Evolutionary conservation across 176 grass and related monocot genomes (phyloP).

Genomic region (Metroxylon sagu): DNA sequence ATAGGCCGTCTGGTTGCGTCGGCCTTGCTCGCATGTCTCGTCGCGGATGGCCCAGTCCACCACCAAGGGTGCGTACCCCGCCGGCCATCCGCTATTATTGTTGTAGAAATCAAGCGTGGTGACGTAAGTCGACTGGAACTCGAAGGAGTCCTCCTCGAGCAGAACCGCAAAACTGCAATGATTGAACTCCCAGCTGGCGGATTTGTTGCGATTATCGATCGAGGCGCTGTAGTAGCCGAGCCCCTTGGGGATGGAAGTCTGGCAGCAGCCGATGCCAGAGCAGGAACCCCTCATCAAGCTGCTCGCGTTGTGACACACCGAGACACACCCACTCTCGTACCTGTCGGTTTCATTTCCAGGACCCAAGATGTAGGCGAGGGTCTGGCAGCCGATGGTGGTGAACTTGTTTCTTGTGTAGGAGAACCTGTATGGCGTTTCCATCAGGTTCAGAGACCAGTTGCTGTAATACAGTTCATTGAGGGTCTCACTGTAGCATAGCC

Average conservation of each 20-base stretch:
- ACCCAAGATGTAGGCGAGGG: neutral
- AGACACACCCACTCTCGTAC: constrained; percentile 29
- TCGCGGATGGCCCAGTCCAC: neutral
- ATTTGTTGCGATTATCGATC: neutral
- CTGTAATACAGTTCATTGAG: fast-evolving
- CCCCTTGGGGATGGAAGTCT: constrained; percentile 1
- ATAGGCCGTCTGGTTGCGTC: neutral
- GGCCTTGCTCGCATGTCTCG: neutral
- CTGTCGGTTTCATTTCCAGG: fast-evolving
- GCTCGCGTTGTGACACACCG: neutral
- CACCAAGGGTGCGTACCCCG: neutral
- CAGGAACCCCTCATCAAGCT: neutral
- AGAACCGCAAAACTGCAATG: neutral
- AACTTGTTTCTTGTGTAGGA: constrained; percentile 33
- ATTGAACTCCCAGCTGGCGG: neutral
- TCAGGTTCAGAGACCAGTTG: neutral
- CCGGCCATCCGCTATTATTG: too few species aligned
- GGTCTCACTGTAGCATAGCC: constrained; percentile 4
- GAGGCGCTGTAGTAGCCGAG: neutral
- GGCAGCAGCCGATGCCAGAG: constrained; percentile 34
- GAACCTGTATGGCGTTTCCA: neutral
- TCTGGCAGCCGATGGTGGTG: constrained; percentile 22
- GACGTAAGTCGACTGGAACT: neutral
- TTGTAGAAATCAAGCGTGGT: neutral
- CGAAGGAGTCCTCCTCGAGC: neutral